phyloP scores from a whole-genome alignment of 2,329 filamentous ascomycete genomes.

The Hymenoscyphus occultus region DNA sequence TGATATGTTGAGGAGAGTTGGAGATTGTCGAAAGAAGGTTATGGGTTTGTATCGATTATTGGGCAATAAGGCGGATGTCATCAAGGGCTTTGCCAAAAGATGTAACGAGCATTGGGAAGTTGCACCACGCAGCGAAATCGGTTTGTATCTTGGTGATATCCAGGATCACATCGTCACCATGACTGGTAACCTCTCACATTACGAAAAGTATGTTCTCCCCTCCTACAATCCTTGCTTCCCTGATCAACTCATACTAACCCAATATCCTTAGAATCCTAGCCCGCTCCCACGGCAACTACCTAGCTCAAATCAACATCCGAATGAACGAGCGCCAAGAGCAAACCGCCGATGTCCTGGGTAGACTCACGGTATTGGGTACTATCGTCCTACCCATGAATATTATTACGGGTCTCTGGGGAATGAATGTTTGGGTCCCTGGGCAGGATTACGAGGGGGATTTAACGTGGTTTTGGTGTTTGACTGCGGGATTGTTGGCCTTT shows the following conservation, averaged over 20 bases:
- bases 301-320: slow-evolving; percentile 98
- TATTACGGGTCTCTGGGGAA: slow-evolving; percentile 96
- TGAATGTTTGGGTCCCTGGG: slow-evolving; percentile 96
- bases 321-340: slow-evolving; percentile 98
- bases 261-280: slow-evolving; percentile 67
- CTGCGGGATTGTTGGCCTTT: slow-evolving; percentile 73
- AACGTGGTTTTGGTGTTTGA: slow-evolving; percentile 72
- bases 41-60: slow-evolving; percentile 92
- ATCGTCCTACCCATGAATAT: slow-evolving; percentile 99
- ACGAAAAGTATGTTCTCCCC: slow-evolving; percentile 72
- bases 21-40: slow-evolving; percentile 93
- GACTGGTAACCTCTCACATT: slow-evolving; percentile 93
- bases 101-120: slow-evolving; percentile 99
- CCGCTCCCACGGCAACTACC: slow-evolving; percentile 90
- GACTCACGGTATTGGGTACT: slow-evolving; percentile 91
- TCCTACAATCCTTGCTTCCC: background rate
- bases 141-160: slow-evolving; percentile 95
- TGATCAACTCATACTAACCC: slow-evolving; percentile 11
- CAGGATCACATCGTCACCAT: slow-evolving; percentile 99
- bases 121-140: slow-evolving; percentile 90
- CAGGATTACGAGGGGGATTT: slow-evolving; percentile 76
- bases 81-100: slow-evolving; percentile 97
- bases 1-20: slow-evolving; percentile 89
- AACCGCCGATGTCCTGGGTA: slow-evolving; percentile 91
- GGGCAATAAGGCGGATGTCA: slow-evolving; percentile 97